These are phyloP conservation scores for Trametopsis cervina DNA, from an alignment of 768 basidiomycete species.

Conservation along the genomic window DNA sequence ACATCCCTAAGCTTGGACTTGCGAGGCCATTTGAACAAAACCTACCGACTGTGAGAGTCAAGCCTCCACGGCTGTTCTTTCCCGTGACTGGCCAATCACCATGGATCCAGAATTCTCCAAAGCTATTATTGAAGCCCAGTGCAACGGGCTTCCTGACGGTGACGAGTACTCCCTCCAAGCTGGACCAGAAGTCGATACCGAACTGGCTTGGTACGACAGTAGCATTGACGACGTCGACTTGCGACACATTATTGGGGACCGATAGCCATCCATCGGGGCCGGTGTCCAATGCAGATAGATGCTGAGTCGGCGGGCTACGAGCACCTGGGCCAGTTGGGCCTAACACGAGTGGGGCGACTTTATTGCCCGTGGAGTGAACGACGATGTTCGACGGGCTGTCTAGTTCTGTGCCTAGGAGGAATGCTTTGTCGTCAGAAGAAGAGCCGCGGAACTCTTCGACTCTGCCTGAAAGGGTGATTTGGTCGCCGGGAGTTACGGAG, in stretches of 20 bases:
- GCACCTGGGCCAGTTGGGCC: conserved; percentile 28
- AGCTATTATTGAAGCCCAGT: conserved; percentile 42
- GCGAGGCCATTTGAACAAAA: too few species aligned
- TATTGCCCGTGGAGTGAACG: conserved; percentile 39
- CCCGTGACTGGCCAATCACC: conserved; percentile 51
- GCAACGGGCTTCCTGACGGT: conserved; percentile 40
- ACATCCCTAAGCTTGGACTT: too few species aligned
- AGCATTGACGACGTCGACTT: conserved; percentile 35
- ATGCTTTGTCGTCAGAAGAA: conserved; percentile 32
- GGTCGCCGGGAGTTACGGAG: conserved; percentile 38
- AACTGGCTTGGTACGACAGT: conserved; percentile 40
- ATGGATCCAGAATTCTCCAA: conserved; percentile 50
- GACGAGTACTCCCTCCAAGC: conserved; percentile 51
- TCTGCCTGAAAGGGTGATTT: conserved; percentile 35
- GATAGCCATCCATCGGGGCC: conserved; percentile 48
- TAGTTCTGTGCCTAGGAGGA: conserved; percentile 46
- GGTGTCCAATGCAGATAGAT: conserved; percentile 39
- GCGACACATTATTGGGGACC: conserved; percentile 45
- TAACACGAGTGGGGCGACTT: conserved; percentile 41
- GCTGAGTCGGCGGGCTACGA: conserved; percentile 45
- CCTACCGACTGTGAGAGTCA: conserved; percentile 44
- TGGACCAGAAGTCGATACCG: conserved; percentile 61
- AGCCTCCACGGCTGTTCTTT: conserved; percentile 46
- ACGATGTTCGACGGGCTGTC: conserved; percentile 38
- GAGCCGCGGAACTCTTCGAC: conserved; percentile 39